These are phyloP conservation scores for Bipolaris zeicola DNA, from an alignment of 2,329 filamentous ascomycete genomes.

Conservation along the genomic window DNA sequence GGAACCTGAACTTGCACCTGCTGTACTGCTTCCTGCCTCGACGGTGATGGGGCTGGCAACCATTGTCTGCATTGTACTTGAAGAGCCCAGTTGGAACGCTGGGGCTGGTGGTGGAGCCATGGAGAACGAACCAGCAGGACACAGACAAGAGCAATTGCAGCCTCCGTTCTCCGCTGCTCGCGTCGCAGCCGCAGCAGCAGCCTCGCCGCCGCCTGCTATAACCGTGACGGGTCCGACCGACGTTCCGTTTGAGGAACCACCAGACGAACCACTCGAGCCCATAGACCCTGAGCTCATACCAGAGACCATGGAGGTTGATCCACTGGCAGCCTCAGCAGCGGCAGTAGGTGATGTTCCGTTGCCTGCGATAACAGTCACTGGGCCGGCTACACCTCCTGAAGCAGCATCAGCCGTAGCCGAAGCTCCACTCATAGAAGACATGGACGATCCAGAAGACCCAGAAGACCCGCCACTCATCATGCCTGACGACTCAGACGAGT, in stretches of 20 bases:
- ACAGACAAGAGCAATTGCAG: slow-evolving; percentile 41
- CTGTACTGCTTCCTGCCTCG: slow-evolving; percentile 25
- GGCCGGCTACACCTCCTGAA: neutral
- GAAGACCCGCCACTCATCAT: neutral
- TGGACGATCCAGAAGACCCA: neutral
- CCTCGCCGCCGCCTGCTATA: slow-evolving; percentile 21
- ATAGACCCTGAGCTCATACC: slow-evolving; percentile 15
- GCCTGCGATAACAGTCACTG: slow-evolving; percentile 19
- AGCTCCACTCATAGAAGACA: neutral
- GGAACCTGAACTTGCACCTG: slow-evolving; percentile 4
- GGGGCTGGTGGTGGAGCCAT: slow-evolving; percentile 36
- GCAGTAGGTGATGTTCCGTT: slow-evolving; percentile 16
- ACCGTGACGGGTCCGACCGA: slow-evolving; percentile 27
- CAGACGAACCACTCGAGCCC: slow-evolving; percentile 19
- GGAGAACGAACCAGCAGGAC: slow-evolving; percentile 39
- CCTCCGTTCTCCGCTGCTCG: slow-evolving; percentile 19
- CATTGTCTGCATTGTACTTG: slow-evolving; percentile 31
- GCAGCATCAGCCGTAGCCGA: neutral
- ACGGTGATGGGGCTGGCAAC: slow-evolving; percentile 29
- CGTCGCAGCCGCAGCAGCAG: slow-evolving; percentile 19
- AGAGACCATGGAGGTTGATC: slow-evolving; percentile 7
- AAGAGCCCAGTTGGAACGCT: slow-evolving; percentile 35
- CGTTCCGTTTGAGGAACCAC: slow-evolving; percentile 19
- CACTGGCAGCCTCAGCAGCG: slow-evolving; percentile 17
- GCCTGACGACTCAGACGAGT: slow-evolving; percentile 4